A percentile compares a stretch with the other conserved stretches of the same genome.
Evolutionary conservation across 2,329 filamentous ascomycete genomes (phyloP).

Genomic region (Ophiostoma piceae): DNA sequence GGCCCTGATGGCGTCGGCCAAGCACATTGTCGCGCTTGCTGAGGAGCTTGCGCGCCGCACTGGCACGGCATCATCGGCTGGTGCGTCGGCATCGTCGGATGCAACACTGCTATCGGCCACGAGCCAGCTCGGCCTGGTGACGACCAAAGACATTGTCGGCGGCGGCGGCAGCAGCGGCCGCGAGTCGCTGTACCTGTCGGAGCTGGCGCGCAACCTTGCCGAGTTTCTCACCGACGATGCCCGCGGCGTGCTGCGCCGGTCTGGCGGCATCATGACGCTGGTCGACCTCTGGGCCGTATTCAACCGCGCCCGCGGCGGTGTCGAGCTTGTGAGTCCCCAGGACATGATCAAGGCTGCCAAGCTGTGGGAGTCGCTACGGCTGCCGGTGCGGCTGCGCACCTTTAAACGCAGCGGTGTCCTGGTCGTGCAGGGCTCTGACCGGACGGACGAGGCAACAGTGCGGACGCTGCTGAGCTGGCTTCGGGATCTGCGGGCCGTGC

Average conservation of each 20-base stretch:
- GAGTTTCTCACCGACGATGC: constrained; percentile 86
- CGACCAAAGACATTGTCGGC: constrained; percentile 88
- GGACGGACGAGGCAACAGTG: constrained; percentile 87
- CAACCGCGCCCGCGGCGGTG: constrained; percentile 85
- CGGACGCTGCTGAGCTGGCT: constrained; percentile 72
- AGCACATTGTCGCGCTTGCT: constrained; percentile 89
- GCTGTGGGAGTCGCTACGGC: constrained; percentile 79
- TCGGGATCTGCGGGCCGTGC: constrained; percentile 61
- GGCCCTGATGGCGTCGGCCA: constrained; percentile 93
- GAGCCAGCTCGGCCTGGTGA: constrained; percentile 79
- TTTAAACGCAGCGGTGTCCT: constrained; percentile 86
- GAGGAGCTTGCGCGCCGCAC: constrained; percentile 74
- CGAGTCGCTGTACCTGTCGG: constrained; percentile 74
- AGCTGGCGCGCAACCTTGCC: constrained; percentile 75
- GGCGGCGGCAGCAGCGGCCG: constrained; percentile 46
- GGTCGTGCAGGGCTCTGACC: constrained; percentile 82
- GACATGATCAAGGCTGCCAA: constrained; percentile 88
- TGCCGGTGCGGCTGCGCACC: constrained; percentile 78
- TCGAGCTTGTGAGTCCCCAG: constrained; percentile 84
- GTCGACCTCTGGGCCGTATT: constrained; percentile 94
- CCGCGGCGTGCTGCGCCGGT: constrained; percentile 67
- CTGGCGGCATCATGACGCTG: constrained; percentile 82
- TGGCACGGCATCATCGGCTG: constrained; percentile 30
- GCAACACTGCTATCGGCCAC: constrained; percentile 65
- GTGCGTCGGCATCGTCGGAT: constrained; percentile 28